phyloP scores from a whole-genome alignment of 192 early-diverging fungal genomes.

The Backusella parvicylindrica region DNA sequence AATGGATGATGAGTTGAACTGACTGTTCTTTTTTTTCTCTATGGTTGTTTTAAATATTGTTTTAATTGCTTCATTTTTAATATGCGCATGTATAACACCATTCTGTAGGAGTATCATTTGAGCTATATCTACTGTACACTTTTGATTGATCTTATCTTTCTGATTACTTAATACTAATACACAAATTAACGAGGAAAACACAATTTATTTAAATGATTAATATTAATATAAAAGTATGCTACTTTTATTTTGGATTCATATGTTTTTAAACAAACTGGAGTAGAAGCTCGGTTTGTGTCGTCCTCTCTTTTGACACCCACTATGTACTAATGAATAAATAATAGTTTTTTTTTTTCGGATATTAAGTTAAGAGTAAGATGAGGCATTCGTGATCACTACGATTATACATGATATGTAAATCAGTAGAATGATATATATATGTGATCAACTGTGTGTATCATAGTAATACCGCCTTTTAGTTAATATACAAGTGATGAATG shows the following conservation, averaged over 20 bases:
- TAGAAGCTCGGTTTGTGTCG: background rate
- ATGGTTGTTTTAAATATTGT: background rate
- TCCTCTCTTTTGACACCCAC: background rate
- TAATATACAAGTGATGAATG: background rate
- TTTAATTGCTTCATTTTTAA: background rate
- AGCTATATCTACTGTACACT: background rate
- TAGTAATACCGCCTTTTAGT: background rate
- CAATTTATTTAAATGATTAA: background rate
- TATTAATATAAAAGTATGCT: background rate
- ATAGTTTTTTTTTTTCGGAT: background rate
- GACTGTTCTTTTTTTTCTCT: background rate
- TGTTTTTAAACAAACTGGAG: background rate
- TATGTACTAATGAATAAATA: background rate
- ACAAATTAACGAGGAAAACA: background rate
- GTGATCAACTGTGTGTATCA: background rate
- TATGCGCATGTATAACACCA: background rate
- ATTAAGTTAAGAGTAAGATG: background rate
- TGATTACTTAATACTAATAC: background rate
- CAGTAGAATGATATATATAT: background rate
- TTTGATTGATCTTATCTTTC: background rate
- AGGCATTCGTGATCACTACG: background rate
- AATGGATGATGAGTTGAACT: background rate
- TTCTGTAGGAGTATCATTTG: background rate
- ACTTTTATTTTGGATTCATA: background rate
- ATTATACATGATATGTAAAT: background rate